Conservation (phyloP, 306 rosid genomes). For the Dryas alaskensis region DNA sequence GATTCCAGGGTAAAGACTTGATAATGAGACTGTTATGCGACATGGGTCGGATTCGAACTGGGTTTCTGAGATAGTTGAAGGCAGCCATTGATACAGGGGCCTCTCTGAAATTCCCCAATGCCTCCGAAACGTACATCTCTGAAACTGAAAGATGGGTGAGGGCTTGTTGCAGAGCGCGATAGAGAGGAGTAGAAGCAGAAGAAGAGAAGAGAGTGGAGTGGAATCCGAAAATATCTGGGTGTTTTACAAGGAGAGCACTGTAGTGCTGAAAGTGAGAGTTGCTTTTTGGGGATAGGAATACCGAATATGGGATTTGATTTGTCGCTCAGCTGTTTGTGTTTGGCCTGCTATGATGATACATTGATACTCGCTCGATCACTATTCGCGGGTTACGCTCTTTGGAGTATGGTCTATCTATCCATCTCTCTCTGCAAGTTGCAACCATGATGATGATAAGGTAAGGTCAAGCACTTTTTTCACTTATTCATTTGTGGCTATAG, state of each 20-base stretch:
- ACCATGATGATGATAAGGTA: too few species aligned
- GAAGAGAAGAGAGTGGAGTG: not conserved
- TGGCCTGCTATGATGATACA: too few species aligned
- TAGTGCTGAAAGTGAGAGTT: not conserved
- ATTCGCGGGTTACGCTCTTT: not conserved
- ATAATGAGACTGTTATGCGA: not conserved
- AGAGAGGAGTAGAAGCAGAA: not conserved
- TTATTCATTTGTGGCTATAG: too few species aligned
- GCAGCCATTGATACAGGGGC: constrained; percentile 8
- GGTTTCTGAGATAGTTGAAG: not conserved
- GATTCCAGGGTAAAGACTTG: not conserved
- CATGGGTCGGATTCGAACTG: constrained; percentile 18
- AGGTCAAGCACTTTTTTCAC: too few species aligned
- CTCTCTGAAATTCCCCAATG: constrained; percentile 7
- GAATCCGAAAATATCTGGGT: constrained; percentile 8
- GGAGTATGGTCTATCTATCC: not conserved
- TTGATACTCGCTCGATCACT: not conserved
- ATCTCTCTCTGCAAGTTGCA: too few species aligned
- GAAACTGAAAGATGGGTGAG: not conserved
- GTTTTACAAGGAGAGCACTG: too few species aligned
- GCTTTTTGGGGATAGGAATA: not conserved
- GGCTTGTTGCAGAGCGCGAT: not conserved
- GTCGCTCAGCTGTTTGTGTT: not conserved
- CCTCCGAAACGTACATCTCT: constrained; percentile 39
- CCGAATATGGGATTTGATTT: not conserved